phyloP scores from a whole-genome alignment of 768 basidiomycete species.

The Lactifluus piperatus region DNA sequence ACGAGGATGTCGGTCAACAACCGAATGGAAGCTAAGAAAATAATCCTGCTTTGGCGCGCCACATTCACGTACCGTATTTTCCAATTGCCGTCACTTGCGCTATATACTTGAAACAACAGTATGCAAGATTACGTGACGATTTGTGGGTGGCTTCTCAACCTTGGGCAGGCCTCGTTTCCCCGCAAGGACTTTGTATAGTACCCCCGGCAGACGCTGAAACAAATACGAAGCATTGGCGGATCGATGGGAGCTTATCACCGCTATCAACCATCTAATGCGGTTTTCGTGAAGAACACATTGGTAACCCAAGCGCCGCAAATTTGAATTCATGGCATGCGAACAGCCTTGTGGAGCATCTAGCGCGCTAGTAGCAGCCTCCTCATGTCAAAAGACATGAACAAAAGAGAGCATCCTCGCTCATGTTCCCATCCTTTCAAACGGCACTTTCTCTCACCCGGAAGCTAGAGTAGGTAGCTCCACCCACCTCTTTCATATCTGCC shows the following conservation, averaged over 20 bases:
- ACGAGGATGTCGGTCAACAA: not conserved
- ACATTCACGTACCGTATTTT: slow-evolving; percentile 5
- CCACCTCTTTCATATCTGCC: no score
- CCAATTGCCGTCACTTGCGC: not conserved
- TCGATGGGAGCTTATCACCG: slow-evolving; percentile 4
- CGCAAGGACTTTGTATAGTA: not conserved
- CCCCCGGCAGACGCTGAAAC: not conserved
- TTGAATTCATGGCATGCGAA: not conserved
- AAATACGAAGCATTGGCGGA: not conserved
- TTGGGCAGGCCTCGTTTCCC: not conserved
- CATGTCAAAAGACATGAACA: not conserved
- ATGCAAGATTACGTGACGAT: not conserved
- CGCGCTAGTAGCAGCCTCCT: not conserved
- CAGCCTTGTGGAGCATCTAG: no score
- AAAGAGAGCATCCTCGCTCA: not conserved
- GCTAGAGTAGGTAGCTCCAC: no score
- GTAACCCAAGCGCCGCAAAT: not conserved
- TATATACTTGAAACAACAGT: not conserved
- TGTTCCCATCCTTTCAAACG: not conserved
- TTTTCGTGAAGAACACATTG: not conserved
- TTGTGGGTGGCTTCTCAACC: not conserved
- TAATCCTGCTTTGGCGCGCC: not conserved
- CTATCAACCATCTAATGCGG: not conserved
- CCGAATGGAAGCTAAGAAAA: not conserved
- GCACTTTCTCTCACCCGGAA: not conserved